Evolutionary conservation across 306 rosid species (phyloP).

Genomic region (Cucumis melo): DNA sequence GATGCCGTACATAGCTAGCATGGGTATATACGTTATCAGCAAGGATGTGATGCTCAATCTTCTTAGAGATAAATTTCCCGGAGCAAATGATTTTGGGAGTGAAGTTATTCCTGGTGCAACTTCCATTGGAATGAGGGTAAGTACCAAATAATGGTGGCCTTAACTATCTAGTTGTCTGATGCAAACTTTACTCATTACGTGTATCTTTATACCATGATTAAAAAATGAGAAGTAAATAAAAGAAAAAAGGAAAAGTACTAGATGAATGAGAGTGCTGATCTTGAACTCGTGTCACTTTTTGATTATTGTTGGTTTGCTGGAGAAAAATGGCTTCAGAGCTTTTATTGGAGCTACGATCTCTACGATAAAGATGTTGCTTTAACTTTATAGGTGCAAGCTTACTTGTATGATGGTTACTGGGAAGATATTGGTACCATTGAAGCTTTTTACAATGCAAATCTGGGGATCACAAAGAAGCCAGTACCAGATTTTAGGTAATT

Average conservation of each 20-base stretch:
- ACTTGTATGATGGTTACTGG: slow-evolving; percentile 97
- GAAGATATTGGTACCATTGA: slow-evolving; percentile 99
- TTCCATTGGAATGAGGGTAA: slow-evolving; percentile 81
- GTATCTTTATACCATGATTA: neutral
- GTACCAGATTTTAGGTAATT: slow-evolving; percentile 86
- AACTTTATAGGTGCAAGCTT: slow-evolving; percentile 74
- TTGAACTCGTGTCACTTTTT: neutral
- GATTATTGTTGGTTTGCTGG: neutral
- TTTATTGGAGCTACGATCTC: neutral
- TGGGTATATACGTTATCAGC: slow-evolving; percentile 98
- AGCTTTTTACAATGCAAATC: slow-evolving; percentile 93
- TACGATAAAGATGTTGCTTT: neutral
- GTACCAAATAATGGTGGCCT: neutral
- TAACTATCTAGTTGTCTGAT: neutral
- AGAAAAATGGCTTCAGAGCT: neutral
- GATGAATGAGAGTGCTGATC: neutral
- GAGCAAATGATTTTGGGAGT: slow-evolving; percentile 96
- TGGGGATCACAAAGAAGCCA: slow-evolving; percentile 95
- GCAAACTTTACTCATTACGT: neutral
- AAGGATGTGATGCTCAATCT: slow-evolving; percentile 76
- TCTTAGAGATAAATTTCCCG: slow-evolving; percentile 70
- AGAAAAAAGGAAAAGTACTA: neutral
- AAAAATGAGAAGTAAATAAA: neutral
- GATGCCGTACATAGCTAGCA: slow-evolving; percentile 94
- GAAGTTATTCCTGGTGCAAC: slow-evolving; percentile 99